Base-by-base conservation (phyloP, 345 rosid species). In the Orychophragmus violaceus region DNA sequence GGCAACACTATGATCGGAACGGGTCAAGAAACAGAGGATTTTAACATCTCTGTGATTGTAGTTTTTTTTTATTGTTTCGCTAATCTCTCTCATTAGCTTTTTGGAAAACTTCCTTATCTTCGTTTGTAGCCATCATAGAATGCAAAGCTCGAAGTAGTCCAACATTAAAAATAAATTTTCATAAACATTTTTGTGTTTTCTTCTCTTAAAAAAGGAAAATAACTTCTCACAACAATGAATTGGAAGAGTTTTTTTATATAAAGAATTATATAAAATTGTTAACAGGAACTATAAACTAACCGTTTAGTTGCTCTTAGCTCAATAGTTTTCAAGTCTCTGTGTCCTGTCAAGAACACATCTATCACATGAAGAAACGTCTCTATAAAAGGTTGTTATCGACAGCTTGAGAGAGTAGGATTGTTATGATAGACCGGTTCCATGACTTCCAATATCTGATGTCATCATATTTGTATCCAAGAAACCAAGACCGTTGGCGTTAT, bases 21-120 rank as follows among this genome's bases (percentile, higher is more conserved):
- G 23, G 21, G 37, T 62, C 78, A 19, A 68, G 74, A 62, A 74
- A 61, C 74, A 74, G 74, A 55, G 78, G 74, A 46, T 53, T 36
- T 74, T 68, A 22, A 58, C 16, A 13, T 51, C 36, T 48, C 53
- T 64, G 64, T 64, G 21, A 44, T 59, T 59, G 24, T 59, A 59
- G 72, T 23, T 59, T 41, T 12, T 14, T 55, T 35, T 21, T 21
- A 41, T 50, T 28, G 12, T 30, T 66, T 42, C 37, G 27, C 35
- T 73, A 50, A 56, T 60, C 48, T 59, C 37, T 59, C 17, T 65
- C 39, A 0, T 22, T 72, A 22, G 66, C 55, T 52, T 37, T 5
- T 35, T 23, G 11, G 11, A 49, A 49, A 14, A 28, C 36, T 71
- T 19, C 19, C 8, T 19, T 21, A 16, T 4, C 27, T 51, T 59